phyloP scores from a whole-genome alignment of 2,329 filamentous ascomycete species.

The Botryotinia calthae region DNA sequence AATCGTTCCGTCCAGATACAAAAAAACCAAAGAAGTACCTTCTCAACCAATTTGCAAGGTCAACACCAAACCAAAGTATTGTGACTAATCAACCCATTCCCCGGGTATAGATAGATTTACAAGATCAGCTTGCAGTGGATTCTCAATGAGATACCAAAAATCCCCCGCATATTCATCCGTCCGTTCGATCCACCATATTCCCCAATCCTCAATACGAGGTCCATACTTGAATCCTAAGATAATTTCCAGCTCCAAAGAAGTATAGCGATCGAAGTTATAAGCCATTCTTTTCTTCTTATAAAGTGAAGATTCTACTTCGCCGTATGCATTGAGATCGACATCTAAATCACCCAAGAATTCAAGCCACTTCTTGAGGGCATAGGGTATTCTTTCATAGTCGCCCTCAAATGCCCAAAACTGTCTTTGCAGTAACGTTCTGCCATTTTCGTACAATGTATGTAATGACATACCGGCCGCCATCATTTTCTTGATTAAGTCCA shows the following conservation, averaged over 20 bases:
- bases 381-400: no score
- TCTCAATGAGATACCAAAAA: slow-evolving; percentile 22
- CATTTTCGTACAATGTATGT: background rate
- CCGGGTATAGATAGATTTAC: background rate
- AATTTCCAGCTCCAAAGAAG: fast-evolving
- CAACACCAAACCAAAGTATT: background rate
- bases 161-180: slow-evolving; percentile 18
- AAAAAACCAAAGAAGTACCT: background rate
- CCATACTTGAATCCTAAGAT: slow-evolving; percentile 15
- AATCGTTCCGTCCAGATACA: background rate
- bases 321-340: no score
- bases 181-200: slow-evolving; percentile 8
- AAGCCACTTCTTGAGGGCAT: no score
- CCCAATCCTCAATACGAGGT: slow-evolving; percentile 21
- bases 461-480: background rate
- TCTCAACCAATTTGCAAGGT: background rate
- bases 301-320: no score
- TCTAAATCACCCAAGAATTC: no score
- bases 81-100: background rate
- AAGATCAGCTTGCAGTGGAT: background rate
- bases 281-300: no score
- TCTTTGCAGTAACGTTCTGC: no score
- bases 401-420: no score
- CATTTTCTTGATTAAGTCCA: background rate
- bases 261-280: no score